Evolutionary conservation across 2,329 filamentous ascomycete species (phyloP).

Genomic region (Septoria linicola): DNA sequence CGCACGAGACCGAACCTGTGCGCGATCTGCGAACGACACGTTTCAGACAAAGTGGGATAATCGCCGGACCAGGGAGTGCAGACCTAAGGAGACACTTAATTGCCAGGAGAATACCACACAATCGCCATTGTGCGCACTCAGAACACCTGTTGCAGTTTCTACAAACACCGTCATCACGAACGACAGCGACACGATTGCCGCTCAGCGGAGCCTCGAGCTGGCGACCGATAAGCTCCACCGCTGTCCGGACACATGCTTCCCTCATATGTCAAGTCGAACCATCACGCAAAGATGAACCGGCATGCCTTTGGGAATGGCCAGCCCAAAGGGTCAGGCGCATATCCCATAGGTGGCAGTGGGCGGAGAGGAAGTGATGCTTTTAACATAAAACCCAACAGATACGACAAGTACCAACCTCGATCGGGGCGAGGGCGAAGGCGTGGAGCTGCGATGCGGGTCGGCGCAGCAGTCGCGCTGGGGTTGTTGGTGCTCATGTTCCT

Average conservation of each 20-base stretch:
- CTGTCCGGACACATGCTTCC: conserved; percentile 54
- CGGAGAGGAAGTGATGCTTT: conserved; percentile 52
- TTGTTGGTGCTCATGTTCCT: conserved; percentile 66
- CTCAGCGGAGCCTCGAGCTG: conserved; percentile 8
- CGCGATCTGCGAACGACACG: conserved; percentile 14
- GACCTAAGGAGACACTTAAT: neutral
- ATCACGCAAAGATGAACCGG: conserved; percentile 70
- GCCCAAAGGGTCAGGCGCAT: conserved; percentile 42
- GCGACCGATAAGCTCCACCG: conserved; percentile 4
- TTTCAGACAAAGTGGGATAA: conserved; percentile 18
- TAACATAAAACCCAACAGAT: conserved; percentile 88
- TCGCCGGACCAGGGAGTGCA: conserved; percentile 1
- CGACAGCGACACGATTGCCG: neutral
- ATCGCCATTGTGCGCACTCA: neutral
- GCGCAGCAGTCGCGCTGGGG: conserved; percentile 55
- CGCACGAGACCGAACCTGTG: neutral
- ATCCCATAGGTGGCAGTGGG: conserved; percentile 40
- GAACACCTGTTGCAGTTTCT: too few species aligned
- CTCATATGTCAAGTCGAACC: conserved; percentile 55
- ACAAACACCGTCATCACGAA: neutral
- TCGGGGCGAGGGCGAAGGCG: conserved; percentile 68
- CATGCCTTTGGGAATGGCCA: conserved; percentile 77
- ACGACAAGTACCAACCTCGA: conserved; percentile 73
- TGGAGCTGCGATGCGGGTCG: conserved; percentile 69
- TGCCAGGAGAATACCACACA: neutral